These are phyloP conservation scores for Andrographis paniculata DNA, from an alignment of 305 asterid genomes.

Conservation along the genomic window DNA sequence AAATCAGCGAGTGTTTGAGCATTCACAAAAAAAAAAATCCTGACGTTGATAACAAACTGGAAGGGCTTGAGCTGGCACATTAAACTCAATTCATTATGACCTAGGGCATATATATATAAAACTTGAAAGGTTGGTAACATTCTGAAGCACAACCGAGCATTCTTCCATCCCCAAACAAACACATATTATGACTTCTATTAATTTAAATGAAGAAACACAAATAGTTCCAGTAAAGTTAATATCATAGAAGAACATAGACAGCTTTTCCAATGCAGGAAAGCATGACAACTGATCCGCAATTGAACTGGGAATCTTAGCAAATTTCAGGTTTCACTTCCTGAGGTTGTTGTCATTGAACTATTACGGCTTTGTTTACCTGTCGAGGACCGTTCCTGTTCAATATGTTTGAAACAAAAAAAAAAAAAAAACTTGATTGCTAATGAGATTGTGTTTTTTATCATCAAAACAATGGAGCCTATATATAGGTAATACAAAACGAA, in stretches of 20 bases:
- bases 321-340: constrained; percentile 10
- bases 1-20: neutral
- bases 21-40: neutral
- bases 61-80: neutral
- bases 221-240: neutral
- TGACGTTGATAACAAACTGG: constrained; percentile 8
- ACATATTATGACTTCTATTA: constrained; percentile 8
- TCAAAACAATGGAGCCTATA: too few species aligned
- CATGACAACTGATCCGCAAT: constrained; percentile 2
- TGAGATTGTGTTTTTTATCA: too few species aligned
- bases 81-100: neutral
- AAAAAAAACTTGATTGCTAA: too few species aligned
- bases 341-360: constrained; percentile 13
- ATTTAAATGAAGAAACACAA: neutral
- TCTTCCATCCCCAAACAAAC: constrained; percentile 3
- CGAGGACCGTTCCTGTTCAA: too few species aligned
- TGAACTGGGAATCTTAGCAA: neutral
- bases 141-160: constrained; percentile 13
- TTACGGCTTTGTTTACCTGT: too few species aligned
- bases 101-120: constrained; percentile 9
- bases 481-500: too few species aligned
- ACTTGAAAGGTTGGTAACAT: constrained; percentile 4
- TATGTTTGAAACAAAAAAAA: too few species aligned
- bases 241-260: constrained; percentile 12
- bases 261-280: constrained; percentile 15